Evolutionary conservation across 306 rosid genomes (phyloP).

Genomic region (Canavalia ensiformis): DNA sequence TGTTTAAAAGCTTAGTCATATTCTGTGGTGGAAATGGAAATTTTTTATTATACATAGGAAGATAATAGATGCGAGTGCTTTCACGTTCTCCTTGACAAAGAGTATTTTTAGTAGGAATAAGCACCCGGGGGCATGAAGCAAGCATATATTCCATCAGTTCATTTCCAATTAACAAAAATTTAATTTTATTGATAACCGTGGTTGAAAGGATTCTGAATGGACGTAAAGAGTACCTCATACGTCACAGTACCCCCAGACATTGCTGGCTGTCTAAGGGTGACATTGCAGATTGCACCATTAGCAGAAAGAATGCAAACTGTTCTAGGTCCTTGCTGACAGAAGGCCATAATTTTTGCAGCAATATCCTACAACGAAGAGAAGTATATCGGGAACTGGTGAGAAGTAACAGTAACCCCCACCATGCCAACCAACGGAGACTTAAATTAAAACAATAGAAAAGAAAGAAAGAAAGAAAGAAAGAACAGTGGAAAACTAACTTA

Average conservation of each 20-base stretch:
- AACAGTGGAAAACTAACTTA: too few relatives aligned
- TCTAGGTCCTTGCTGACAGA: slow-evolving; percentile 73
- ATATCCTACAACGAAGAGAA: slow-evolving; percentile 70
- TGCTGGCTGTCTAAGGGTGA: slow-evolving; percentile 64
- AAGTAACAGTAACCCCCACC: slow-evolving; percentile 23
- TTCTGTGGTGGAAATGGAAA: background rate
- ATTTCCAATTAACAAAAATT: slow-evolving; percentile 1
- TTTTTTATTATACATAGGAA: background rate
- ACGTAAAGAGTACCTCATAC: slow-evolving; percentile 67
- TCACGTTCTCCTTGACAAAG: background rate
- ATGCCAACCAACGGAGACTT: background rate
- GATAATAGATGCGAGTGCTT: background rate
- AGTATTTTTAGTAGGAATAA: background rate
- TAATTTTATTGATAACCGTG: background rate
- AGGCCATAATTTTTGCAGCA: slow-evolving; percentile 63
- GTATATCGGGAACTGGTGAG: background rate
- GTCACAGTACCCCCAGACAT: slow-evolving; percentile 59
- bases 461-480: background rate
- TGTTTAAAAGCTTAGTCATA: background rate
- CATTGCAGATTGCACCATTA: slow-evolving; percentile 71
- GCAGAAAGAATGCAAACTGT: slow-evolving; percentile 79
- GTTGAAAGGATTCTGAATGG: slow-evolving; percentile 22
- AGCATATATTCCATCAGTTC: slow-evolving; percentile 13
- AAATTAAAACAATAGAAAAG: background rate
- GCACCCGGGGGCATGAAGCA: slow-evolving; percentile 13